A percentile compares a stretch with the other conserved stretches of the same genome.
phyloP scores from a whole-genome alignment of 495 filamentous ascomycete genomes.

The Jackrogersella minutella region DNA sequence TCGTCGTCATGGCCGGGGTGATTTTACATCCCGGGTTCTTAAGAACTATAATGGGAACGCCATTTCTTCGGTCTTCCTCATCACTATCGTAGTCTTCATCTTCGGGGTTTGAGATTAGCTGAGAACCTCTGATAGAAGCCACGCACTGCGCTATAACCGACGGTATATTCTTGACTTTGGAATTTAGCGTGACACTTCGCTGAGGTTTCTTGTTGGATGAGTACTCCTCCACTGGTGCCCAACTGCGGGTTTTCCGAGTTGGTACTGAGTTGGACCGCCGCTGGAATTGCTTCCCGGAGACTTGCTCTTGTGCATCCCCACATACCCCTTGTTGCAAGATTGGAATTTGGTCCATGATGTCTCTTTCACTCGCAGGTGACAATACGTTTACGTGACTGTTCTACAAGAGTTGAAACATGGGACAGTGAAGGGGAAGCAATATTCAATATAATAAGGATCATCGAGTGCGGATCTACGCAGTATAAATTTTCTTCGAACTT shows the following conservation, averaged over 20 bases:
- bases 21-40: not conserved
- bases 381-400: not conserved
- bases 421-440: not conserved
- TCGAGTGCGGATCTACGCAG: not conserved
- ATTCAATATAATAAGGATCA: not conserved
- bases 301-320: not conserved
- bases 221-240: not conserved
- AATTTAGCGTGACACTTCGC: not conserved
- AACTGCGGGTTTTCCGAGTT: not conserved
- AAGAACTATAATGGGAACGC: constrained; percentile 9
- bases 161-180: not conserved
- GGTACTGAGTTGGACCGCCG: not conserved
- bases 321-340: not conserved
- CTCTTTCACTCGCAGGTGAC: not conserved
- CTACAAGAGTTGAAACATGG: not conserved
- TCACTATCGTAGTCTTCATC: constrained; percentile 22
- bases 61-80: constrained; percentile 26
- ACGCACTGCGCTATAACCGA: not conserved
- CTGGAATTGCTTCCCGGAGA: not conserved
- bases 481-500: not conserved
- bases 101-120: not conserved
- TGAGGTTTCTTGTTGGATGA: not conserved
- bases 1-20: not conserved
- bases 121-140: not conserved
- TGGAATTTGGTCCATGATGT: not conserved